A percentile compares a stretch with the other conserved stretches of the same genome.
These are phyloP conservation scores for Pyricularia pennisetigena DNA, from an alignment of 2,329 filamentous ascomycete genomes.

Conservation along the genomic window DNA sequence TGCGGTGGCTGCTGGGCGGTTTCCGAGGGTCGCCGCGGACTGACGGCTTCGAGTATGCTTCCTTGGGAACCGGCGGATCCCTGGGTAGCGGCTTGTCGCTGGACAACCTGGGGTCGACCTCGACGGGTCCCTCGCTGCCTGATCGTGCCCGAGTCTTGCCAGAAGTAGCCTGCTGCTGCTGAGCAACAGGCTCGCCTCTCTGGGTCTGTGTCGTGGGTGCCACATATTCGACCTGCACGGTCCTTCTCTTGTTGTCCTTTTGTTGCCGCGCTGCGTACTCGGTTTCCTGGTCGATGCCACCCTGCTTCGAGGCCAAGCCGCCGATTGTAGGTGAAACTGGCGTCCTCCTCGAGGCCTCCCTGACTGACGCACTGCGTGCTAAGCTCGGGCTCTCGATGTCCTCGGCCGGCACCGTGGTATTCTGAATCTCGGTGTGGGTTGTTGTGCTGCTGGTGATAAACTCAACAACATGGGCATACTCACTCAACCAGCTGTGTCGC, in stretches of 20 bases:
- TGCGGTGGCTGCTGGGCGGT: constrained; percentile 38
- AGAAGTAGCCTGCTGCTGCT: constrained; percentile 14
- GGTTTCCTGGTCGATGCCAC: constrained; percentile 59
- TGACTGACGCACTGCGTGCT: constrained; percentile 82
- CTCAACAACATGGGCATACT: constrained; percentile 92
- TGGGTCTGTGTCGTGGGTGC: constrained; percentile 80
- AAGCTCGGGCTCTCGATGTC: constrained; percentile 53
- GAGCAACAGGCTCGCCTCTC: constrained; percentile 49
- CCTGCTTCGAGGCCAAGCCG: constrained; percentile 63
- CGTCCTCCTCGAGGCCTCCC: constrained; percentile 69
- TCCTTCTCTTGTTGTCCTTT: constrained; percentile 84
- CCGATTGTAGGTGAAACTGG: constrained; percentile 38
- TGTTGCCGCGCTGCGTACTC: constrained; percentile 49
- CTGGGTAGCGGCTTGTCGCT: constrained; percentile 50
- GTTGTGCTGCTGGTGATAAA: constrained; percentile 96
- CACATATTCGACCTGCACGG: constrained; percentile 96
- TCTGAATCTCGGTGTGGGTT: constrained; percentile 73
- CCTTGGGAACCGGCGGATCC: constrained; percentile 40
- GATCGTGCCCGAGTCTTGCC: constrained; percentile 43
- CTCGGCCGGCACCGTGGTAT: constrained; percentile 56
- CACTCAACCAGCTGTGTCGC: constrained; percentile 93
- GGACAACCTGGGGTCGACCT: constrained; percentile 24
- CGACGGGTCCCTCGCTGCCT: constrained; percentile 42
- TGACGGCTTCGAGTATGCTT: constrained; percentile 27
- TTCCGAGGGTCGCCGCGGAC: constrained; percentile 23